These are phyloP conservation scores for Leccinum variicolor DNA, from an alignment of 768 basidiomycete genomes.

Conservation along the genomic window DNA sequence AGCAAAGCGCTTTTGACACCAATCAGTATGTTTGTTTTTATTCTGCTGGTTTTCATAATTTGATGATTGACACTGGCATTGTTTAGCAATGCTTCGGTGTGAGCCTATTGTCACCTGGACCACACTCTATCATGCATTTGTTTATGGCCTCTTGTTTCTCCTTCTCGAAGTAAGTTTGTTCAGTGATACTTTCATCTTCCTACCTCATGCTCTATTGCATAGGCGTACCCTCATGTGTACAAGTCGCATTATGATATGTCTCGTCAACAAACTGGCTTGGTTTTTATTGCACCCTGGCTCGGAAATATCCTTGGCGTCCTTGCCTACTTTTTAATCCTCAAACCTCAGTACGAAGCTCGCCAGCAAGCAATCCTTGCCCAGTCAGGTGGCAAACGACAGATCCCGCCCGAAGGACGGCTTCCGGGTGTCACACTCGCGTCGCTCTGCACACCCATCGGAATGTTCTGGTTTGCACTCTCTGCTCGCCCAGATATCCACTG, in stretches of 20 bases:
- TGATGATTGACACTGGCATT: not conserved
- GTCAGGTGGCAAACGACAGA: slow-evolving; percentile 15
- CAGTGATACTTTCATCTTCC: not conserved
- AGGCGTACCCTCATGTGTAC: slow-evolving; percentile 23
- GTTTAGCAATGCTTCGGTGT: slow-evolving; percentile 15
- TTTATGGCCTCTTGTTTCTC: slow-evolving; percentile 24
- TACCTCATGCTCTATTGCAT: not conserved
- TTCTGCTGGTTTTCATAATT: not conserved
- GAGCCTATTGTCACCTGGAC: slow-evolving; percentile 27
- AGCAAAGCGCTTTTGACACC: slow-evolving; percentile 12
- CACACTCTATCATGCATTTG: slow-evolving; percentile 21
- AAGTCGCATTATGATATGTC: slow-evolving; percentile 20
- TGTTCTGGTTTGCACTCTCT: slow-evolving; percentile 28
- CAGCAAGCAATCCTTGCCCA: slow-evolving; percentile 11
- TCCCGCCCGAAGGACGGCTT: slow-evolving; percentile 20
- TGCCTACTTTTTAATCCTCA: slow-evolving; percentile 20
- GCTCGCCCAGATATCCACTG: slow-evolving; percentile 20
- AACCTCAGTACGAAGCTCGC: slow-evolving; percentile 20
- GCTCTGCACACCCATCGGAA: slow-evolving; percentile 19
- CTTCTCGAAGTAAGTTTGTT: slow-evolving; percentile 20
- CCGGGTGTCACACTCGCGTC: slow-evolving; percentile 20
- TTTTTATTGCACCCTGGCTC: slow-evolving; percentile 22
- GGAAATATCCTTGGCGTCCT: slow-evolving; percentile 24
- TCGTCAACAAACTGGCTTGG: slow-evolving; percentile 17
- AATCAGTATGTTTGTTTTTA: slow-evolving; percentile 10